These are phyloP conservation scores for Xerophyta viscosa DNA, from an alignment of 106 monocot genomes.

Conservation along the genomic window DNA sequence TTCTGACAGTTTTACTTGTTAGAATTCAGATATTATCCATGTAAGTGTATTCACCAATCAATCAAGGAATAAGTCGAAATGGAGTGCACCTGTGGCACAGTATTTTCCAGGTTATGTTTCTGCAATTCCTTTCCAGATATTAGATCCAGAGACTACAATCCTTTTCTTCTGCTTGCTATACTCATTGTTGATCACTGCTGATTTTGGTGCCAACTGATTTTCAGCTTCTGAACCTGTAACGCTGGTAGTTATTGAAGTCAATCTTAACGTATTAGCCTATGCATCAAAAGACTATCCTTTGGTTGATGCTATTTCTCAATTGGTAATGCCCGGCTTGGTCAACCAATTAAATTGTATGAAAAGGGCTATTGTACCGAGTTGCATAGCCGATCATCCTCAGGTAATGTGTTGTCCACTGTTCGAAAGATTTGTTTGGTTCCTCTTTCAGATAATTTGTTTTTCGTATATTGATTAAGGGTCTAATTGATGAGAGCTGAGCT, in stretches of 20 bases:
- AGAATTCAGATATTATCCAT: slow-evolving; percentile 83
- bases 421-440: no score
- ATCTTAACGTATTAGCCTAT: slow-evolving; percentile 82
- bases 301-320: slow-evolving; percentile 48
- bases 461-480: no score
- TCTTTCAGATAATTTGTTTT: no score
- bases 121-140: no score
- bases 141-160: background rate
- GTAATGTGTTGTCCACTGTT: slow-evolving; percentile 16
- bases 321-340: slow-evolving; percentile 70
- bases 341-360: slow-evolving; percentile 60
- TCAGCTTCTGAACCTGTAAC: slow-evolving; percentile 53
- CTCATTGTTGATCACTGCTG: no score
- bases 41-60: slow-evolving; percentile 62
- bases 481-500: no score
- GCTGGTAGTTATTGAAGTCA: slow-evolving; percentile 33
- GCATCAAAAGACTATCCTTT: slow-evolving; percentile 63
- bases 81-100: slow-evolving; percentile 42
- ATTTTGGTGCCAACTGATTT: slow-evolving; percentile 4
- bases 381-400: slow-evolving; percentile 40
- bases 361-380: slow-evolving; percentile 21
- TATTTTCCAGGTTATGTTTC: slow-evolving; percentile 62
- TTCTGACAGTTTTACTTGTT: slow-evolving; percentile 32
- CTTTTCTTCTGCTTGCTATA: background rate
- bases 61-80: slow-evolving; percentile 31